phyloP scores from a whole-genome alignment of 2,329 filamentous ascomycete species.

The Microdochium paspali region DNA sequence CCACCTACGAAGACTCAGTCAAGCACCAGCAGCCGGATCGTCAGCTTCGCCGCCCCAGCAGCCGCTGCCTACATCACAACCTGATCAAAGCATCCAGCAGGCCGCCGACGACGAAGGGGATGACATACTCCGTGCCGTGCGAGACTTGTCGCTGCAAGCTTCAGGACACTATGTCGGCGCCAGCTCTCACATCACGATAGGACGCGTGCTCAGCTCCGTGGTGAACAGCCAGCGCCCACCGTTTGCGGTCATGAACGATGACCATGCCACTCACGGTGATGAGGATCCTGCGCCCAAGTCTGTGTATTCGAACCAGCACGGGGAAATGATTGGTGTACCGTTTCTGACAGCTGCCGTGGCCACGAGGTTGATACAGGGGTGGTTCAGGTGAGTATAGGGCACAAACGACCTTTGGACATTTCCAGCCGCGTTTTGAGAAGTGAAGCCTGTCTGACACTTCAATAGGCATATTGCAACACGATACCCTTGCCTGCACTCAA shows the following conservation, averaged over 20 bases:
- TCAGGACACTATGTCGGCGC: slow-evolving; percentile 19
- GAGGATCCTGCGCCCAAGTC: slow-evolving; percentile 19
- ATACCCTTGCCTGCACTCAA: slow-evolving; percentile 15
- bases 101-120: slow-evolving; percentile 15
- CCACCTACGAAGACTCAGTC: slow-evolving; percentile 10
- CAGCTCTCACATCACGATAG: slow-evolving; percentile 19
- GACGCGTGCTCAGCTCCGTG: slow-evolving; percentile 19
- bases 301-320: slow-evolving; percentile 11
- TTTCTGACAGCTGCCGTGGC: slow-evolving; percentile 16
- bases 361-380: slow-evolving; percentile 14
- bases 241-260: slow-evolving; percentile 6
- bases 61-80: neutral
- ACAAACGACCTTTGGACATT: neutral
- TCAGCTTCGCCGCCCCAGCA: slow-evolving; percentile 9
- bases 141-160: slow-evolving; percentile 17
- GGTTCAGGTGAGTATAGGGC: slow-evolving; percentile 8
- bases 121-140: slow-evolving; percentile 16
- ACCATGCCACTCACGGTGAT: slow-evolving; percentile 7
- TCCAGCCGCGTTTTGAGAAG: no score
- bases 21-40: slow-evolving; percentile 1
- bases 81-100: slow-evolving; percentile 2
- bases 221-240: slow-evolving; percentile 14
- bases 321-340: slow-evolving; percentile 14
- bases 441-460: neutral
- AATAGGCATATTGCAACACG: slow-evolving; percentile 16